Evolutionary conservation across 1,284 basidiomycete species (phyloP).

Genomic region (Melampsora abietis-canadensis): DNA sequence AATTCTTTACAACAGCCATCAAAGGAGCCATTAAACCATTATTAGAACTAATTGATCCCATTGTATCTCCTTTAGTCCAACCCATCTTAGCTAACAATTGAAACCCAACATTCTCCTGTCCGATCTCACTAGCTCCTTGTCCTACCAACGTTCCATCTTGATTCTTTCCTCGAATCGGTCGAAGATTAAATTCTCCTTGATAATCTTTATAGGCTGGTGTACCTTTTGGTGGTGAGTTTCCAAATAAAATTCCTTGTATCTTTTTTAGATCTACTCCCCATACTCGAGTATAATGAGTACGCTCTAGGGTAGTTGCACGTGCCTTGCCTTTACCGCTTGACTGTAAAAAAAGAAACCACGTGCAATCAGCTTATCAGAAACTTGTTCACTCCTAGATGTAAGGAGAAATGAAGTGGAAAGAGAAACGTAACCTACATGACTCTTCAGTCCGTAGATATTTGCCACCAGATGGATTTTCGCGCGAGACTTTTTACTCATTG

Average conservation of each 20-base stretch:
- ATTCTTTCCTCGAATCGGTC: not conserved
- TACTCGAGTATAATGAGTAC: conserved; percentile 12
- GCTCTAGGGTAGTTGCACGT: conserved; percentile 5
- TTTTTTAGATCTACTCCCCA: not conserved
- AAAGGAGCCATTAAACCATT: conserved; percentile 10
- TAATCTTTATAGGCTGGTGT: not conserved
- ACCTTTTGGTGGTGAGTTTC: not conserved
- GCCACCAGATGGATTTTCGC: conserved; percentile 13
- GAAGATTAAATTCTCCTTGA: not conserved
- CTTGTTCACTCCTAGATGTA: not conserved
- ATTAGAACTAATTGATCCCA: conserved; percentile 8
- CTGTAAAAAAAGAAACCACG: not conserved
- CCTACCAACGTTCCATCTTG: conserved; percentile 17
- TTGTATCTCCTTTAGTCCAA: conserved; percentile 27
- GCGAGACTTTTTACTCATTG: conserved; percentile 19
- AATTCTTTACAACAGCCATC: conserved; percentile 21
- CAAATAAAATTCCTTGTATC: conserved; percentile 9
- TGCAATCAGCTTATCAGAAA: not conserved
- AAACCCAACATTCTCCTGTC: conserved; percentile 26
- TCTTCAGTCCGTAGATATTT: conserved; percentile 19
- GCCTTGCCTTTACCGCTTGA: conserved; percentile 1
- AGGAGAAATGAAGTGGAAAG: not conserved
- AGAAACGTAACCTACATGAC: conserved; percentile 12
- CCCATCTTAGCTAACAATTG: conserved; percentile 28
- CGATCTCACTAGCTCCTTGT: conserved; percentile 15